These are phyloP conservation scores for Rubroboletus pulcherrimus DNA, from an alignment of 768 basidiomycete genomes.

Conservation along the genomic window DNA sequence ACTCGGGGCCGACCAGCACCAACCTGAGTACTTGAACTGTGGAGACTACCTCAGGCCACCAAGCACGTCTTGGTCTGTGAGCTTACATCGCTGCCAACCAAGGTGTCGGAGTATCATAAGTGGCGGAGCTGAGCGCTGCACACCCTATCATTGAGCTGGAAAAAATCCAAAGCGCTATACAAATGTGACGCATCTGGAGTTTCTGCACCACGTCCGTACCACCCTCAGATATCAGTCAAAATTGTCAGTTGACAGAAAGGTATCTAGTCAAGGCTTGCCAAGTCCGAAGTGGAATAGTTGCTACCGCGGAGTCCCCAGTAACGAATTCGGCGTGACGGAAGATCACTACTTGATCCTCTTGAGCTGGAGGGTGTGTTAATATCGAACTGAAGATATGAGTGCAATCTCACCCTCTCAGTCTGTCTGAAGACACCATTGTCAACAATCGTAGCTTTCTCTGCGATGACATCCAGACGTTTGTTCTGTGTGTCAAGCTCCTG, in stretches of 20 bases:
- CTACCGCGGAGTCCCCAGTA: background rate
- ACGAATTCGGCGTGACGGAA: background rate
- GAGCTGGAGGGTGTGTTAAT: constrained; percentile 39
- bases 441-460: constrained; percentile 70
- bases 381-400: constrained; percentile 14
- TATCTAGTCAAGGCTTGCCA: constrained; percentile 14
- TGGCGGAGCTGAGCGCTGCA: too few species aligned
- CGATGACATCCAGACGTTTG: constrained; percentile 67
- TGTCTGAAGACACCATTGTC: constrained; percentile 77
- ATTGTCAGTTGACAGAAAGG: constrained; percentile 5
- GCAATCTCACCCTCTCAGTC: constrained; percentile 67
- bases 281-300: background rate
- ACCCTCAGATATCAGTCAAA: background rate
- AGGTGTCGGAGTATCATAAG: too few species aligned
- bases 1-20: background rate
- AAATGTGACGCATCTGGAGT: background rate
- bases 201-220: background rate
- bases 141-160: too few species aligned
- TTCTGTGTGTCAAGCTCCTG: constrained; percentile 90
- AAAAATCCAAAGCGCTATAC: background rate
- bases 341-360: constrained; percentile 51
- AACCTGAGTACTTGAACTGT: background rate
- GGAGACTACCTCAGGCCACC: too few species aligned
- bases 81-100: too few species aligned
- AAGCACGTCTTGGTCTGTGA: too few species aligned